Base-by-base conservation (phyloP, 768 basidiomycete genomes). In the Hemileccinum rubropunctum region DNA sequence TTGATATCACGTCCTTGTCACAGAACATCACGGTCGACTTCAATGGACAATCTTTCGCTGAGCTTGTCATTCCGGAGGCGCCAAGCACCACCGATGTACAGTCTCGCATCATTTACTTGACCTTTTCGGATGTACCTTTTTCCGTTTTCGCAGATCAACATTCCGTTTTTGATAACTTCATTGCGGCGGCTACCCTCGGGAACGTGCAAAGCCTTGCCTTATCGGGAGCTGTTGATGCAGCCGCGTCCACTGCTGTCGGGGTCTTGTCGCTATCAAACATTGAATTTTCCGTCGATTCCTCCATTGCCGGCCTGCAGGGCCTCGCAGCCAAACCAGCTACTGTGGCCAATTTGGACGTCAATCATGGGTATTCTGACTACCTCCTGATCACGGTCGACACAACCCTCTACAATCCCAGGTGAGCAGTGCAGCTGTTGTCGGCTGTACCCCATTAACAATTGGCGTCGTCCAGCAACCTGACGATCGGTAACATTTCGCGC, bases 301-400 rank as follows among this genome's bases (percentile, higher is more conserved):
- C 72, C 2, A 80, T 89, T 36, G 73, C 73, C 3, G 86, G 86
- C 35, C 59, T 89, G 47, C 81, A 86, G 63, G 86, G 84, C 26
- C 72, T 89, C 48, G 71, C 76, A 52, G 69, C 80, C 26, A 76
- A 73, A 50, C 84, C 84, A 10, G 77, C 79, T 2, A 72, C 72
- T 3, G 76, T 88, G 13, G 71, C 70, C 35, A 71, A 77, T 54
- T 68, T 88, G 43, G 84, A 88, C 53, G 84, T 88, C 26, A 79
- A 76, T 35, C 84, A 81, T 45, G 86, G 86, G 7, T 88, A 78
- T 69, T 50, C 79, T 0, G 76, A 83, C 58, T 82, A 75, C 62
- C 71, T 89, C n/a, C 72, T 87, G 43, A 87, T 89, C 68, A 85
- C 76, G 58, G 79, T 80, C 12, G 70, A 78, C 37, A 79, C 81